A percentile compares a stretch with the other conserved stretches of the same genome.
Conservation (phyloP, 306 rosid genomes). For the Pachyrhizus erosus region DNA sequence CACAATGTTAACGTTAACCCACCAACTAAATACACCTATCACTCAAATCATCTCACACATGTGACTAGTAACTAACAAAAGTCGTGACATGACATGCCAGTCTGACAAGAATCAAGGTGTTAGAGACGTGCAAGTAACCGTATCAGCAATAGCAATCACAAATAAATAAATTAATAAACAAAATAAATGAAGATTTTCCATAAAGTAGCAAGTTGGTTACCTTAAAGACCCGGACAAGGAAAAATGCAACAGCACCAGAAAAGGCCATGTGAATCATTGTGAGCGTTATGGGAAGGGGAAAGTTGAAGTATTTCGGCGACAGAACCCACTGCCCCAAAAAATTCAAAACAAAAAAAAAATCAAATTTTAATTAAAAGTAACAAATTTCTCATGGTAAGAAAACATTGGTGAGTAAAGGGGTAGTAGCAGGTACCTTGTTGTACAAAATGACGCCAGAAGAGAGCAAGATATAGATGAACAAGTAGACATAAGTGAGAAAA, state of each 20-base stretch:
- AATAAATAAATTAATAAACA: background rate
- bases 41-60: background rate
- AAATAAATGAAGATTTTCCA: background rate
- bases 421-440: constrained; percentile 67
- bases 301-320: constrained; percentile 91
- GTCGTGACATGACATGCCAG: constrained; percentile 2
- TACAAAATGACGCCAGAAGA: constrained; percentile 93
- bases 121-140: background rate
- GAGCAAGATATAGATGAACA: constrained; percentile 80
- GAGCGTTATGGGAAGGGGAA: constrained; percentile 90
- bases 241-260: constrained; percentile 88
- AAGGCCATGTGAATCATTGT: constrained; percentile 98
- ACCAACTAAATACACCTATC: background rate
- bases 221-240: constrained; percentile 93
- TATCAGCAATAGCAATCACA: background rate
- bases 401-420: background rate
- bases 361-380: background rate
- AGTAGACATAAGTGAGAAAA: constrained; percentile 80
- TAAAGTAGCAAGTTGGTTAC: constrained; percentile 45
- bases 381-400: too few species aligned
- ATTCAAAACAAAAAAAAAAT: background rate
- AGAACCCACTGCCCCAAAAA: constrained; percentile 96
- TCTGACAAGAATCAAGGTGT: background rate
- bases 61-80: background rate
- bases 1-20: constrained; percentile 1